These are phyloP conservation scores for Falciphora oryzae DNA, from an alignment of 2,329 filamentous ascomycete genomes.

Conservation along the genomic window DNA sequence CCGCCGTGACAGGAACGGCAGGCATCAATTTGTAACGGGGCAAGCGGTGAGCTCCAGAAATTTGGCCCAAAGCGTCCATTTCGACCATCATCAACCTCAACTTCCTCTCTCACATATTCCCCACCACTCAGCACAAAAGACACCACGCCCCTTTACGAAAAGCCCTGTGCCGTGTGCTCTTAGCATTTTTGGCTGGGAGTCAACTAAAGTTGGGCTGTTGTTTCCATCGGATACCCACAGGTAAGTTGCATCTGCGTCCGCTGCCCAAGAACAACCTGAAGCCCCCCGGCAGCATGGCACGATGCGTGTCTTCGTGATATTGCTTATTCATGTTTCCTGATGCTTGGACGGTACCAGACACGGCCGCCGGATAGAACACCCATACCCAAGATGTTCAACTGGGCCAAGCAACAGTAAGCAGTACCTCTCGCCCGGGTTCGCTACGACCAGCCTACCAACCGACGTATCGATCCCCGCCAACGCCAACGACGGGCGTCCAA, in stretches of 20 bases:
- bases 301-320: background rate
- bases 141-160: background rate
- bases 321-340: background rate
- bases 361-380: background rate
- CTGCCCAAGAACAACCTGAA: background rate
- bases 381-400: slow-evolving; percentile 72
- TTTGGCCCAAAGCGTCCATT: background rate
- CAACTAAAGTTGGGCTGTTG: background rate
- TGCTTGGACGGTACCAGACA: background rate
- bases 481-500: background rate
- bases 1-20: background rate
- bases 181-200: background rate
- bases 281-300: background rate
- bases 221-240: background rate
- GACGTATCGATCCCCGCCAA: background rate
- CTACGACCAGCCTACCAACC: background rate
- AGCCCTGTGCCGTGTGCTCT: background rate
- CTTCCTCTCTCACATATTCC: background rate
- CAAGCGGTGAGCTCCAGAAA: background rate
- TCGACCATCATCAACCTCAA: too few species aligned
- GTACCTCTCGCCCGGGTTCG: background rate
- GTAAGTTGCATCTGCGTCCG: background rate
- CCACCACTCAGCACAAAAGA: background rate
- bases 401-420: slow-evolving; percentile 83
- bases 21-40: background rate